Conservation (phyloP, 192 early-diverging fungal genomes). For the Mortierella antarctica region DNA sequence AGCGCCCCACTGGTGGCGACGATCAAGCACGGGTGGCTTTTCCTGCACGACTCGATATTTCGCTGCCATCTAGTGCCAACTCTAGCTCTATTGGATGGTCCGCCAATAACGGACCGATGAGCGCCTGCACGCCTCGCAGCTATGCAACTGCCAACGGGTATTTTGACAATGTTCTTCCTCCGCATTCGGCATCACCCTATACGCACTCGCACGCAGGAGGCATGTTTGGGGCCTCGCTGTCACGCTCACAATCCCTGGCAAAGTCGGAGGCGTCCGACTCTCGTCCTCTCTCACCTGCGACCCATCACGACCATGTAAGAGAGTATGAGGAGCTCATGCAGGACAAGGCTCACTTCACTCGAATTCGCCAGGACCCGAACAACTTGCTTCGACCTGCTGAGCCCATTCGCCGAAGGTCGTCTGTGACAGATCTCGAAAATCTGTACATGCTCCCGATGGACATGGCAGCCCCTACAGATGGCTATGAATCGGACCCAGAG, state of each 20-base stretch:
- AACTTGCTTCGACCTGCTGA: slow-evolving; percentile 15
- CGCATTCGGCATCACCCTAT: slow-evolving; percentile 17
- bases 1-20: not conserved
- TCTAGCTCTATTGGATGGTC: slow-evolving; percentile 15
- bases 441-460: slow-evolving; percentile 24
- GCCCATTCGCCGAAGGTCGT: slow-evolving; percentile 21
- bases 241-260: slow-evolving; percentile 25
- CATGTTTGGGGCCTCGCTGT: slow-evolving; percentile 2
- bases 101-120: slow-evolving; percentile 5
- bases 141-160: slow-evolving; percentile 20
- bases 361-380: slow-evolving; percentile 25
- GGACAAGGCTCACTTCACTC: slow-evolving; percentile 21
- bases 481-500: slow-evolving; percentile 54
- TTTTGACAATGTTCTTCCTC: slow-evolving; percentile 17
- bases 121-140: slow-evolving; percentile 8
- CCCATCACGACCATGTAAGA: slow-evolving; percentile 8
- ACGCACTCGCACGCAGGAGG: slow-evolving; percentile 9
- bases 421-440: slow-evolving; percentile 43
- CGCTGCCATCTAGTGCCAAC: slow-evolving; percentile 31
- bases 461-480: slow-evolving; percentile 2
- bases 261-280: slow-evolving; percentile 4
- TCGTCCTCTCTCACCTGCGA: slow-evolving; percentile 11
- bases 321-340: slow-evolving; percentile 51
- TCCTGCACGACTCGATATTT: slow-evolving; percentile 26
- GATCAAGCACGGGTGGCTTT: not conserved